Conservation (phyloP, 2,329 filamentous ascomycete genomes). For the Clonostachys byssicola region DNA sequence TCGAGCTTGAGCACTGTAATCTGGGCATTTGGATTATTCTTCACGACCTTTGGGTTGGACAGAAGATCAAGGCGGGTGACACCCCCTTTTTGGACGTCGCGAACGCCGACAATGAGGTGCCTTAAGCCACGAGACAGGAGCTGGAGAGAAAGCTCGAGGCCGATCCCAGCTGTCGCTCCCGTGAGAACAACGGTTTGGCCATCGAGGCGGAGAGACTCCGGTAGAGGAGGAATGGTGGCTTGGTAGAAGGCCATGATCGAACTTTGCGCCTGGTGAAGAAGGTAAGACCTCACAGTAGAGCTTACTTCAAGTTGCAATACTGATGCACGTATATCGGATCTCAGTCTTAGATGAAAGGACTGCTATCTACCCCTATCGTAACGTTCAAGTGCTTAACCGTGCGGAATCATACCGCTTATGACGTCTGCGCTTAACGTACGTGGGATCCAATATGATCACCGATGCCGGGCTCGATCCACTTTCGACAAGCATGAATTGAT, state of each 20-base stretch:
- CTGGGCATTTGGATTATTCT: not conserved
- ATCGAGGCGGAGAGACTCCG: not conserved
- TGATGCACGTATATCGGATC: too few species aligned
- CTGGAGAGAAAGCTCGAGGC: not conserved
- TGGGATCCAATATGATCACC: too few species aligned
- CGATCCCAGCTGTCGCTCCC: not conserved
- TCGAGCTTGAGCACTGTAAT: not conserved
- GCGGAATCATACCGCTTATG: too few species aligned
- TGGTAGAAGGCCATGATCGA: not conserved
- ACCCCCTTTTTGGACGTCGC: not conserved
- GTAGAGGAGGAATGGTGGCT: not conserved
- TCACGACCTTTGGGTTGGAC: not conserved
- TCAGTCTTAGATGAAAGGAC: too few species aligned
- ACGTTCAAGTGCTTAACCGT: too few species aligned
- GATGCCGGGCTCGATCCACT: too few species aligned
- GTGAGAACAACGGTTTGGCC: slow-evolving; percentile 1
- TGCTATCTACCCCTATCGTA: too few species aligned
- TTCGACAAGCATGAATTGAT: too few species aligned
- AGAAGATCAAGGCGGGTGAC: not conserved
- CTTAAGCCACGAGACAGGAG: not conserved
- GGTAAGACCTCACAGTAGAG: too few species aligned
- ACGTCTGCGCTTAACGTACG: too few species aligned
- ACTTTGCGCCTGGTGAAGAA: too few species aligned
- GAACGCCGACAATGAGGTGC: not conserved
- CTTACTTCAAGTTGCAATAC: too few species aligned